Evolutionary conservation across 495 filamentous ascomycete genomes (phyloP).

Genomic region (Clohesyomyces aquaticus): DNA sequence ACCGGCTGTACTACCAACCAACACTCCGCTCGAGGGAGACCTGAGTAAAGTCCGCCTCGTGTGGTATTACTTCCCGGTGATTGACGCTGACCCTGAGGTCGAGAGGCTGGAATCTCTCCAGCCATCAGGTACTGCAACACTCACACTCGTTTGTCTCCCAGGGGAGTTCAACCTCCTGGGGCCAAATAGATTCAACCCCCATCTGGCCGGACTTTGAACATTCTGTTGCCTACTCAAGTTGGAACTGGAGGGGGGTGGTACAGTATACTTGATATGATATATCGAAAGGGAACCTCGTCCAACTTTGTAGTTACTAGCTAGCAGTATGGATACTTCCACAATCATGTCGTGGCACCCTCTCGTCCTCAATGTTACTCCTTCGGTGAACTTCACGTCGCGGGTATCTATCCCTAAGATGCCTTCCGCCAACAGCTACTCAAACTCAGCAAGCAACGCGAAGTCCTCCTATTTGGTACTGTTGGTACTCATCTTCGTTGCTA

Average conservation of each 20-base stretch:
- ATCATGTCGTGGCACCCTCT: neutral
- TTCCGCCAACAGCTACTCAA: neutral
- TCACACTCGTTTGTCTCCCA: neutral
- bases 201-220: neutral
- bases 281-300: neutral
- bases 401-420: neutral
- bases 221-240: neutral
- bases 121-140: neutral
- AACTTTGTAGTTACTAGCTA: slow-evolving; percentile 1
- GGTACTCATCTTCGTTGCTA: slow-evolving; percentile 1
- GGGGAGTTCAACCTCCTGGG: neutral
- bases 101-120: too few relatives aligned
- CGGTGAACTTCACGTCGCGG: neutral
- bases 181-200: slow-evolving; percentile 1
- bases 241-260: neutral
- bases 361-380: slow-evolving; percentile 1
- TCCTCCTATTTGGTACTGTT: neutral
- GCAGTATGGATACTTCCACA: slow-evolving; percentile 1
- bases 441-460: neutral
- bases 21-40: too few relatives aligned
- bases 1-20: too few relatives aligned
- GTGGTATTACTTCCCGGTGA: too few relatives aligned
- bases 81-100: too few relatives aligned
- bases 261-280: slow-evolving; percentile 1
- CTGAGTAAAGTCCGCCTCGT: too few relatives aligned